These are phyloP conservation scores for Hygrophila difformis DNA, from an alignment of 257 asterid species.

Conservation along the genomic window DNA sequence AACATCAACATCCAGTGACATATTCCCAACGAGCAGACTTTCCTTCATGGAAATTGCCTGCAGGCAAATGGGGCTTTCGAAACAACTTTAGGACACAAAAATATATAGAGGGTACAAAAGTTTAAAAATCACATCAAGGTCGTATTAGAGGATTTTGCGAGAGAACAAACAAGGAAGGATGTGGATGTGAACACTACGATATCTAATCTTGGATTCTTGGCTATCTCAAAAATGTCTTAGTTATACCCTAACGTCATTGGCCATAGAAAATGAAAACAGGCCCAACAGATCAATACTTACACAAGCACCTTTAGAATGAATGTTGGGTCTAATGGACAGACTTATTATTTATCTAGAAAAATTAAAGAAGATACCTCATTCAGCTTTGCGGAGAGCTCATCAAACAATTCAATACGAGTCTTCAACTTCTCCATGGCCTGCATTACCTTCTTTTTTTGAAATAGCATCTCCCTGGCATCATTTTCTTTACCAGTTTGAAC, in stretches of 20 bases:
- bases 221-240: too few relatives aligned
- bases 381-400: constrained; percentile 62
- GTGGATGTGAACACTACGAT: too few relatives aligned
- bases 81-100: constrained; percentile 1
- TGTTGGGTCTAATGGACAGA: too few relatives aligned
- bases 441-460: constrained; percentile 83
- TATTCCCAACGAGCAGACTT: constrained; percentile 64
- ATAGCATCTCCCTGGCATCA: constrained; percentile 71
- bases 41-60: constrained; percentile 84
- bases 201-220: too few relatives aligned
- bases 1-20: constrained; percentile 51
- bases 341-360: too few relatives aligned
- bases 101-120: background rate
- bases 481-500: constrained; percentile 68
- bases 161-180: too few relatives aligned
- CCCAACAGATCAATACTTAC: too few relatives aligned
- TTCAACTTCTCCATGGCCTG: constrained; percentile 82
- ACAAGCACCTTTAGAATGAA: too few relatives aligned
- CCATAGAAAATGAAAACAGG: too few relatives aligned
- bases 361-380: constrained; percentile 72
- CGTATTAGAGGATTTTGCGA: too few relatives aligned
- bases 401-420: constrained; percentile 72
- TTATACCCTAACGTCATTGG: too few relatives aligned
- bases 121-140: too few relatives aligned
- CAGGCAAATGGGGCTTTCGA: constrained; percentile 16